Evolutionary conservation across 495 filamentous ascomycete species (phyloP).

Genomic region (Aspergillus leporis): DNA sequence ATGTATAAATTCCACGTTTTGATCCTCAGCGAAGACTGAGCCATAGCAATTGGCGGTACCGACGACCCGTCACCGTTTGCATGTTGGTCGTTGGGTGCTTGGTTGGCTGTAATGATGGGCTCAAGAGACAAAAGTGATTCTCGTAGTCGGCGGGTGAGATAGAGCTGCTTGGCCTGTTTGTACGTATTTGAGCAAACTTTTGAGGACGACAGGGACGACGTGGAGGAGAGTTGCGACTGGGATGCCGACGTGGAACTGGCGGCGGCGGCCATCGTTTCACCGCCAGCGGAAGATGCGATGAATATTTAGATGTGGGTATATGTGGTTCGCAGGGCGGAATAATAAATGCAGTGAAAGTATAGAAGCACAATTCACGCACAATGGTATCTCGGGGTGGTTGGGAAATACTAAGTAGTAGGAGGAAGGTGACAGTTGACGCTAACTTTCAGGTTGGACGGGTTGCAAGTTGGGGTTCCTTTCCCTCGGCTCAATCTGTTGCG

Average conservation of each 20-base stretch:
- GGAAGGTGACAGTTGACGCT: constrained; percentile 2
- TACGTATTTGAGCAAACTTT: constrained; percentile 68
- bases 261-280: constrained; percentile 42
- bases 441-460: constrained; percentile 1
- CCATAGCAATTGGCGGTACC: constrained; percentile 64
- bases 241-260: constrained; percentile 37
- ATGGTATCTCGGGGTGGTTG: constrained; percentile 10
- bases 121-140: constrained; percentile 83
- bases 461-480: constrained; percentile 9
- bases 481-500: constrained; percentile 15
- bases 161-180: constrained; percentile 86
- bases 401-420: constrained; percentile 8
- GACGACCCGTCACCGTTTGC: constrained; percentile 36
- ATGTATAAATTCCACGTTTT: constrained; percentile 98
- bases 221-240: constrained; percentile 49
- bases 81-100: constrained; percentile 36
- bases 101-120: constrained; percentile 64
- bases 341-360: background rate
- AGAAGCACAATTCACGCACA: background rate
- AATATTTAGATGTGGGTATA: background rate
- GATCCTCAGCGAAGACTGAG: constrained; percentile 75
- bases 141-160: constrained; percentile 85
- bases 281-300: constrained; percentile 17
- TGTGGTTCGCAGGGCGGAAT: background rate
- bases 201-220: constrained; percentile 54